phyloP scores from a whole-genome alignment of 1,139 yeast species.

The Debaryomyces psychrophilus region DNA sequence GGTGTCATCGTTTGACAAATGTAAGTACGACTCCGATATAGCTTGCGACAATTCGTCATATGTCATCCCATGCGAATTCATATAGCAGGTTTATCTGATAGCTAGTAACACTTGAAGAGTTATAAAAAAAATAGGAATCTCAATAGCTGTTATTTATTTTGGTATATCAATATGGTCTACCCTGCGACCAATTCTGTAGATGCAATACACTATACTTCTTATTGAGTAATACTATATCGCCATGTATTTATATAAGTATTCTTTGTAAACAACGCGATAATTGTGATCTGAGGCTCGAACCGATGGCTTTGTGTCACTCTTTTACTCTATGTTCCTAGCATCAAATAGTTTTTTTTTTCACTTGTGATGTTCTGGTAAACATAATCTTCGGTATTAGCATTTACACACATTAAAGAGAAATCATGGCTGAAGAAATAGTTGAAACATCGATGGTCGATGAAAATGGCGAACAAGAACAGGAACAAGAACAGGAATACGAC shows the following conservation, averaged over 20 bases:
- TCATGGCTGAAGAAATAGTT: conserved; percentile 26
- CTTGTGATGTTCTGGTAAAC: background rate
- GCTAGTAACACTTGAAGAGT: conserved; percentile 4
- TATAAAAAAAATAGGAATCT: conserved; percentile 6
- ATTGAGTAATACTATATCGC: background rate
- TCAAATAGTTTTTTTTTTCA: conserved; percentile 2
- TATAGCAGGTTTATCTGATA: conserved; percentile 8
- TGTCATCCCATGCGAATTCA: conserved; percentile 14
- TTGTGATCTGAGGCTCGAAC: conserved; percentile 9
- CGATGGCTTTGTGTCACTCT: conserved; percentile 8
- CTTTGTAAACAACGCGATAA: conserved; percentile 24
- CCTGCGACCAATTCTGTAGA: background rate
- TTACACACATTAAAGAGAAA: background rate
- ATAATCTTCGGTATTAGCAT: background rate
- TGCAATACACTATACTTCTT: conserved; percentile 1
- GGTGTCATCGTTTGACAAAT: conserved; percentile 31
- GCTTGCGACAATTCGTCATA: conserved; percentile 28
- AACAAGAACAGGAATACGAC: conserved; percentile 46
- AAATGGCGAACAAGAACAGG: conserved; percentile 19
- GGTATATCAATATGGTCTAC: background rate
- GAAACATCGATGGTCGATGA: conserved; percentile 31
- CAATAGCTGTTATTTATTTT: conserved; percentile 5
- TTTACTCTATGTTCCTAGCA: background rate
- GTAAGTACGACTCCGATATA: conserved; percentile 33
- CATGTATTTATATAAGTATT: background rate